These are phyloP conservation scores for Rhipidocladum racemiflorum DNA, from an alignment of 176 grass and related monocot species.

Conservation along the genomic window DNA sequence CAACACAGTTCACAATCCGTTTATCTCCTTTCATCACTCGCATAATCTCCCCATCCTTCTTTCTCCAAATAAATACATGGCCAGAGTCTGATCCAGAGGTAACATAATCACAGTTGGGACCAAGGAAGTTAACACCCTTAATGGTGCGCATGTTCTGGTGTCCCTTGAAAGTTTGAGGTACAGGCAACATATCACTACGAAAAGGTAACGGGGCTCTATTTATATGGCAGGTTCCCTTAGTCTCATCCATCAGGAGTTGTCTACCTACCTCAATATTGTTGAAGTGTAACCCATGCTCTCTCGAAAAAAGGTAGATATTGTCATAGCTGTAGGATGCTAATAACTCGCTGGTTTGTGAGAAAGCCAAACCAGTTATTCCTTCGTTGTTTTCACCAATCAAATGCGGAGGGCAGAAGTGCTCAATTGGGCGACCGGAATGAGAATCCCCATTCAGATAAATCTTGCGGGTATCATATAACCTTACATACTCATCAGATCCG, in stretches of 20 bases:
- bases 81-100: constrained; percentile 76
- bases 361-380: constrained; percentile 75
- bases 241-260: constrained; percentile 19
- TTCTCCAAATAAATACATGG: constrained; percentile 75
- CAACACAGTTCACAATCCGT: constrained; percentile 59
- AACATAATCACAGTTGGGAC: constrained; percentile 79
- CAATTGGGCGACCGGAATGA: constrained; percentile 21
- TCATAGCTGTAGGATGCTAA: constrained; percentile 60
- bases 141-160: constrained; percentile 50
- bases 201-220: constrained; percentile 2
- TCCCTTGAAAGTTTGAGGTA: constrained; percentile 41
- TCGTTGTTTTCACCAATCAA: constrained; percentile 22
- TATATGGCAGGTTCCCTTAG: background rate
- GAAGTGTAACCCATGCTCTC: constrained; percentile 48
- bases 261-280: constrained; percentile 32
- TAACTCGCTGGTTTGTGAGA: constrained; percentile 63
- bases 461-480: constrained; percentile 70
- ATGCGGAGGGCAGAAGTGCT: constrained; percentile 48
- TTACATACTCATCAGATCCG: constrained; percentile 53
- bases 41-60: constrained; percentile 57
- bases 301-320: constrained; percentile 71
- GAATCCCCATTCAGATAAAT: constrained; percentile 40
- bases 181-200: constrained; percentile 21
- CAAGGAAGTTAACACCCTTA: constrained; percentile 74
- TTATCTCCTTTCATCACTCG: constrained; percentile 63